Evolutionary conservation across 2,329 filamentous ascomycete genomes (phyloP).

Genomic region (Phyllosticta ampelicida): DNA sequence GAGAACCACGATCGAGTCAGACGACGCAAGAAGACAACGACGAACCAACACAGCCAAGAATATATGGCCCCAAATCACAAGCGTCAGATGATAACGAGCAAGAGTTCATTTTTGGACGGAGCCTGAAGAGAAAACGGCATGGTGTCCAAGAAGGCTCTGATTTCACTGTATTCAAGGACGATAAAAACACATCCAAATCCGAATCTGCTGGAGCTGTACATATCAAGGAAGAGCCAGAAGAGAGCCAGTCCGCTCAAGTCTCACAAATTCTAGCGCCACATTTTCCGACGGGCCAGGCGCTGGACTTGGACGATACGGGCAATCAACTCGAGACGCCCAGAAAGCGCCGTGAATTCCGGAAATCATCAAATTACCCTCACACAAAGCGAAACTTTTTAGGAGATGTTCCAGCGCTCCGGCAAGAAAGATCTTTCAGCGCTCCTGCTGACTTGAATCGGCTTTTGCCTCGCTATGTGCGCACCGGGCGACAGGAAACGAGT

Average conservation of each 20-base stretch:
- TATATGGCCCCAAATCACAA: background rate
- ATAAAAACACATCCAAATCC: background rate
- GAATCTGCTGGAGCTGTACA: conserved; percentile 17
- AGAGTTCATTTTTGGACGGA: conserved; percentile 31
- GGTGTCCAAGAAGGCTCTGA: conserved; percentile 10
- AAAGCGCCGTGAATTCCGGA: conserved; percentile 12
- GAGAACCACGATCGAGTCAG: conserved; percentile 28
- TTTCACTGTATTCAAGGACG: conserved; percentile 14
- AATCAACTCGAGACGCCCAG: conserved; percentile 24
- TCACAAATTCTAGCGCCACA: background rate
- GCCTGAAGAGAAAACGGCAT: conserved; percentile 33
- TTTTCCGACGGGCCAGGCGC: conserved; percentile 13
- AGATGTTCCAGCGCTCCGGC: conserved; percentile 13
- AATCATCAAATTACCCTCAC: conserved; percentile 2
- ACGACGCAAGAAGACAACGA: conserved; percentile 30
- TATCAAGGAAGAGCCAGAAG: conserved; percentile 31
- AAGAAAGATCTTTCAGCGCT: conserved; percentile 21
- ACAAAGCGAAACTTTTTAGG: background rate
- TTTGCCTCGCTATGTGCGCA: conserved; percentile 14
- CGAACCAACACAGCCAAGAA: conserved; percentile 12
- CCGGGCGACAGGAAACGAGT: background rate
- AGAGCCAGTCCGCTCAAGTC: conserved; percentile 21
- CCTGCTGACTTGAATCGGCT: conserved; percentile 10
- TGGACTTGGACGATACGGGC: conserved; percentile 34
- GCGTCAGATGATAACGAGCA: conserved; percentile 29